Conservation (phyloP, 192 early-diverging fungal species). For the Oehlia diaphana region DNA sequence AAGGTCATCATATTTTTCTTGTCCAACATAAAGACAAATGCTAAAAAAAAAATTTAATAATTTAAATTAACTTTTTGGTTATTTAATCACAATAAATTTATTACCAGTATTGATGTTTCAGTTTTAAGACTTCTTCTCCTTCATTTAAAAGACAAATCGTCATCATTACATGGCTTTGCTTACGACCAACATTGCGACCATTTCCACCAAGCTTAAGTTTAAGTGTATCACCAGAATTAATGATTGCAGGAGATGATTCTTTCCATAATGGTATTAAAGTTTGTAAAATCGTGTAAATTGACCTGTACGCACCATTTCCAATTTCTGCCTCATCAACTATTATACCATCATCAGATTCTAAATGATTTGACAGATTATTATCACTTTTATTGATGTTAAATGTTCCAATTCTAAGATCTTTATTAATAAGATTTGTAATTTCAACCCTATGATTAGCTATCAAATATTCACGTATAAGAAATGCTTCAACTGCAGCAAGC, state of each 20-base stretch:
- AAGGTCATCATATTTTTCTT: background rate
- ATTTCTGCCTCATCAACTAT: too few species aligned
- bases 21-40: background rate
- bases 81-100: background rate
- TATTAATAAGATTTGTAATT: constrained; percentile 6
- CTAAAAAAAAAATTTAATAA: too few species aligned
- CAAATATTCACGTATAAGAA: background rate
- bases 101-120: too few species aligned
- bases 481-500: background rate
- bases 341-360: too few species aligned
- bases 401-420: background rate
- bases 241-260: too few species aligned
- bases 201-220: background rate
- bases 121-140: too few species aligned
- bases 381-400: too few species aligned
- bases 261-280: background rate
- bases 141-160: background rate
- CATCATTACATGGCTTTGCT: background rate
- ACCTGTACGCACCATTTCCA: too few species aligned
- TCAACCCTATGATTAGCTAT: background rate
- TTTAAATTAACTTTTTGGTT: too few species aligned
- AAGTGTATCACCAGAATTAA: background rate
- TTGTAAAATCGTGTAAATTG: too few species aligned
- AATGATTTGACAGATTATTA: too few species aligned
- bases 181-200: background rate